Conservation (phyloP, 768 basidiomycete genomes). For the Amanita fuliginea region DNA sequence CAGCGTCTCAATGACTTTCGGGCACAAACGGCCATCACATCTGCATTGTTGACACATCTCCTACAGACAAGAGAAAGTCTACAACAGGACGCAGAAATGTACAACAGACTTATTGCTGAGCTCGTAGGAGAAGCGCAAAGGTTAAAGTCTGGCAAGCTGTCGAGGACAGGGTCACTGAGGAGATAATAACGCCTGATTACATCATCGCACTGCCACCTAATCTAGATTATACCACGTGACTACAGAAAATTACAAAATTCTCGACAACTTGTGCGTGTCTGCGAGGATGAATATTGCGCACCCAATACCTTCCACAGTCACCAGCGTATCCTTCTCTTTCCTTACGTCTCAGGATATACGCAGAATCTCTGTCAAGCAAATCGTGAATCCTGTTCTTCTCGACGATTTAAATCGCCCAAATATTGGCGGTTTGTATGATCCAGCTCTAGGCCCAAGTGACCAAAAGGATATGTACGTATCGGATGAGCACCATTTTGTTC, state of each 20-base stretch:
- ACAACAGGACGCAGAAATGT: constrained; percentile 82
- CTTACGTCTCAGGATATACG: constrained; percentile 81
- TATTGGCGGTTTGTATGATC: constrained; percentile 88
- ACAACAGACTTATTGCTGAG: constrained; percentile 85
- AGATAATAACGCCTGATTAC: constrained; percentile 38
- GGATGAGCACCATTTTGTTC: constrained; percentile 1
- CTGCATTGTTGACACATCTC: constrained; percentile 67
- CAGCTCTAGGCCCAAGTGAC: constrained; percentile 84
- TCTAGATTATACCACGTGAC: constrained; percentile 6
- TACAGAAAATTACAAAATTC: background rate
- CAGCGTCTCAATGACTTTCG: constrained; percentile 57
- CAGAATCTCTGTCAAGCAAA: constrained; percentile 95
- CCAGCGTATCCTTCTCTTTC: constrained; percentile 87
- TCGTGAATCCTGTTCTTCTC: constrained; percentile 84
- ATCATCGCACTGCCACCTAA: constrained; percentile 9
- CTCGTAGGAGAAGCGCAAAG: constrained; percentile 89
- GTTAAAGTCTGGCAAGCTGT: constrained; percentile 54
- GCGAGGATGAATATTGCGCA: constrained; percentile 78
- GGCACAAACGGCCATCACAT: constrained; percentile 63
- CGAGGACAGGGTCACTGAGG: constrained; percentile 21
- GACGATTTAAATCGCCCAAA: constrained; percentile 93
- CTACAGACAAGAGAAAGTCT: constrained; percentile 72
- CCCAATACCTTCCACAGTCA: constrained; percentile 76
- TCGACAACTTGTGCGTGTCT: background rate
- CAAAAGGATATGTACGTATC: constrained; percentile 81